Evolutionary conservation across 495 filamentous ascomycete species (phyloP).

Genomic region (Podospora pseudoanserina): DNA sequence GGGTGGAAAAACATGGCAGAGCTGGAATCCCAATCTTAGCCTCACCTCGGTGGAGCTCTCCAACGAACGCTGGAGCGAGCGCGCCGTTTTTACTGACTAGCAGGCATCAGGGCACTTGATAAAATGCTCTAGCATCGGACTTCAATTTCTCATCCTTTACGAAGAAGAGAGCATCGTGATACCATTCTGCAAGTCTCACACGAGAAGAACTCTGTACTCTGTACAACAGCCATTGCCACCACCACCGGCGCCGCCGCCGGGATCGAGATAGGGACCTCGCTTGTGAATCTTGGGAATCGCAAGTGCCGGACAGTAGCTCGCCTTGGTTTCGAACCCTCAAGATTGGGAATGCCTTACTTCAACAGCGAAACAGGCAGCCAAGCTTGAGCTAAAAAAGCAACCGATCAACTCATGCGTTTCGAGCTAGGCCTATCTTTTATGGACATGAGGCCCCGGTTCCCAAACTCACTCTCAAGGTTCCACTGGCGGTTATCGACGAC

Average conservation of each 20-base stretch:
- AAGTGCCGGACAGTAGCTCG: conserved; percentile 23
- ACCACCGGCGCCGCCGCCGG: not conserved
- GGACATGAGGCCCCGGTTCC: too few species aligned
- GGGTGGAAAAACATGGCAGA: conserved; percentile 1
- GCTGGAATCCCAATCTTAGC: not conserved
- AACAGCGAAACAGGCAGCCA: not conserved
- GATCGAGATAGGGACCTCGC: conserved; percentile 14
- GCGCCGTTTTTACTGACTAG: not conserved
- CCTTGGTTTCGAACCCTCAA: conserved; percentile 10
- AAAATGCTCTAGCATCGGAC: not conserved
- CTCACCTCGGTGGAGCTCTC: not conserved
- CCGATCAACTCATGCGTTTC: not conserved
- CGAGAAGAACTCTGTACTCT: too few species aligned
- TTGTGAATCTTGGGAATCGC: conserved; percentile 14
- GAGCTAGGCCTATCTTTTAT: not conserved
- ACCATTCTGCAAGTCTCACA: not conserved
- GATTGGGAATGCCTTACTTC: conserved; percentile 1
- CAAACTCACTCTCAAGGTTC: not conserved
- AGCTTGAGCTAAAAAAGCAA: not conserved
- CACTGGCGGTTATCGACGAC: not conserved
- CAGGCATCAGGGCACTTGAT: not conserved
- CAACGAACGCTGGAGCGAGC: not conserved
- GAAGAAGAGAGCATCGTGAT: not conserved
- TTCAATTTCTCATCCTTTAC: not conserved
- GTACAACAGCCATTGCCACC: not conserved